phyloP scores from a whole-genome alignment of 805 yeast species.

The Candida alai region DNA sequence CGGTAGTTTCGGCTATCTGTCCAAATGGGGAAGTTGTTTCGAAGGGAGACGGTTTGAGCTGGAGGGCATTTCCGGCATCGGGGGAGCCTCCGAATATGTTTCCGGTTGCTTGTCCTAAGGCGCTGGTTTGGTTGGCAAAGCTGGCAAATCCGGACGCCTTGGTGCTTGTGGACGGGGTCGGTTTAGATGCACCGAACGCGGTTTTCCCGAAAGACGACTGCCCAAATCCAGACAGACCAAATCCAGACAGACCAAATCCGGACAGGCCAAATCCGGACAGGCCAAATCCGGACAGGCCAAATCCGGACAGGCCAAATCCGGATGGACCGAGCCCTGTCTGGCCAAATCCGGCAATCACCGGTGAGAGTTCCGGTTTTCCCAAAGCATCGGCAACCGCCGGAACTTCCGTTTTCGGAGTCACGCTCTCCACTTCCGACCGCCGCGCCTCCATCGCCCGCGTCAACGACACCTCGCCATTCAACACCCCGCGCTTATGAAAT shows the following conservation, averaged over 20 bases:
- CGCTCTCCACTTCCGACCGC: no score
- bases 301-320: constrained; percentile 11
- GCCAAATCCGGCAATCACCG: no score
- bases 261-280: background rate
- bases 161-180: background rate
- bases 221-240: constrained; percentile 6
- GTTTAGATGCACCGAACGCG: no score
- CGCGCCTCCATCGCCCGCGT: constrained; percentile 8
- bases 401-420: constrained; percentile 4
- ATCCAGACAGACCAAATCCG: constrained; percentile 10
- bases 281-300: constrained; percentile 4
- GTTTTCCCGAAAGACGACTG: background rate
- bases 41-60: no score
- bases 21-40: constrained; percentile 16
- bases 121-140: constrained; percentile 7
- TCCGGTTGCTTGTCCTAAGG: constrained; percentile 8
- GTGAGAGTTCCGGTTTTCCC: no score
- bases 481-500: constrained; percentile 52
- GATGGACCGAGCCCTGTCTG: no score
- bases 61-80: no score
- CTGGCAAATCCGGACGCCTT: constrained; percentile 15
- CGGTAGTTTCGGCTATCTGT: background rate
- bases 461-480: constrained; percentile 25
- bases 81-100: no score
- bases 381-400: no score